phyloP scores from a whole-genome alignment of 2,329 filamentous ascomycete species.

The Trichoderma sp. region DNA sequence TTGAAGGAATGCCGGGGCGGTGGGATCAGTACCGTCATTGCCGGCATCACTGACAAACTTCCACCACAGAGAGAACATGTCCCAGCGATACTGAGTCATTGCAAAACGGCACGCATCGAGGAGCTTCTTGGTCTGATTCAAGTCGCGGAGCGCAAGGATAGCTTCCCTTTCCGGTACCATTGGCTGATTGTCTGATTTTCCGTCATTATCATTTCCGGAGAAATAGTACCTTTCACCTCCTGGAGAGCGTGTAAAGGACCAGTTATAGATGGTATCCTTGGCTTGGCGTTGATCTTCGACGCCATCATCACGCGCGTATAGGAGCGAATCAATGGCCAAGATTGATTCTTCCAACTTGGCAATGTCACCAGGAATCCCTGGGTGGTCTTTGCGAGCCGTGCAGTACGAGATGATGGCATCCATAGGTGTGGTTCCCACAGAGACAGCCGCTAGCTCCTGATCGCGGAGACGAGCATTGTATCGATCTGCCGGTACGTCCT shows the following conservation, averaged over 20 bases:
- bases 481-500: background rate
- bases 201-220: background rate
- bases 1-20: background rate
- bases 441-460: background rate
- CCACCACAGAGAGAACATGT: slow-evolving; percentile 44
- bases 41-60: slow-evolving; percentile 26
- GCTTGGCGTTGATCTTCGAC: background rate
- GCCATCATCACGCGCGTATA: background rate
- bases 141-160: background rate
- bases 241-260: background rate
- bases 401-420: background rate
- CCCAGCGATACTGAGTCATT: slow-evolving; percentile 33
- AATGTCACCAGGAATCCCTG: background rate
- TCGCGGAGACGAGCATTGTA: background rate
- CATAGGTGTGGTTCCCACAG: background rate
- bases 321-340: background rate
- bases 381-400: background rate
- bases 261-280: background rate
- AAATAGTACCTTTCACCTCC: background rate
- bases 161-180: background rate
- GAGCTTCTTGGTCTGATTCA: slow-evolving; percentile 22
- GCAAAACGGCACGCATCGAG: slow-evolving; percentile 25
- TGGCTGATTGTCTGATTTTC: background rate
- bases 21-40: background rate
- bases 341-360: background rate